Percentiles rank a stretch among this genome's conserved stretches.
phyloP scores from a whole-genome alignment of 768 basidiomycete species.

The Xanthoconium purpureum region DNA sequence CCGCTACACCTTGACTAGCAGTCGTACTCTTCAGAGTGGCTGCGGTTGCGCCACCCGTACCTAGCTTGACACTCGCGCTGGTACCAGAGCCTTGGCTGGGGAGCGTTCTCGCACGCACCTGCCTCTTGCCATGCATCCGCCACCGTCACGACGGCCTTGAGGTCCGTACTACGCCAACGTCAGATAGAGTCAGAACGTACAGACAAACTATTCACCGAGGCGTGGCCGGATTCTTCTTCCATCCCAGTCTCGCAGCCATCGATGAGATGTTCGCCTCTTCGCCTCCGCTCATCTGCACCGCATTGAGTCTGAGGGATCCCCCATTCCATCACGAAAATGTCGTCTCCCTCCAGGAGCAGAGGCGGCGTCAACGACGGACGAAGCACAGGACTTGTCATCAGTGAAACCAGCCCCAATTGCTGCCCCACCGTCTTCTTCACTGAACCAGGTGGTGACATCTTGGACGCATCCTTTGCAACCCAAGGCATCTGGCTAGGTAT shows the following conservation, averaged over 20 bases:
- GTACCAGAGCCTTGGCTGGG: constrained; percentile 1
- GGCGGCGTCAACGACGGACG: constrained; percentile 12
- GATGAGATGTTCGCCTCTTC: neutral
- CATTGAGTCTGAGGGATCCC: constrained; percentile 23
- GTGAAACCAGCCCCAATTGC: constrained; percentile 4
- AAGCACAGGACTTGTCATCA: constrained; percentile 22
- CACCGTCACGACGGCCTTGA: constrained; percentile 86
- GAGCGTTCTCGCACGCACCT: neutral
- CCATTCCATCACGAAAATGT: constrained; percentile 83
- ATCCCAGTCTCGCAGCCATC: constrained; percentile 32
- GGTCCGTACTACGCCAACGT: constrained; percentile 58
- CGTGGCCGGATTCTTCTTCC: constrained; percentile 44
- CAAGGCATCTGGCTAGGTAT: constrained; percentile 30
- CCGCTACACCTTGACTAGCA: neutral
- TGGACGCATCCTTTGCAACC: constrained; percentile 26
- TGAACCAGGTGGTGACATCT: constrained; percentile 27
- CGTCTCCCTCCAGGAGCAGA: constrained; percentile 41
- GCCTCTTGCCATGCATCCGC: constrained; percentile 39
- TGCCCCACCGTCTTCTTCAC: constrained; percentile 10
- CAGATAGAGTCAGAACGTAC: constrained; percentile 11
- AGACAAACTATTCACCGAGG: constrained; percentile 45
- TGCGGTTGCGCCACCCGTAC: neutral
- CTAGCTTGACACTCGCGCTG: neutral
- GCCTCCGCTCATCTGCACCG: constrained; percentile 4
- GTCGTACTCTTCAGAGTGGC: neutral